Evolutionary conservation across 1,139 yeast genomes (phyloP), one percentile per base, ranked within the genome.

Genomic region (Arxiozyma slooffiae): DNA sequence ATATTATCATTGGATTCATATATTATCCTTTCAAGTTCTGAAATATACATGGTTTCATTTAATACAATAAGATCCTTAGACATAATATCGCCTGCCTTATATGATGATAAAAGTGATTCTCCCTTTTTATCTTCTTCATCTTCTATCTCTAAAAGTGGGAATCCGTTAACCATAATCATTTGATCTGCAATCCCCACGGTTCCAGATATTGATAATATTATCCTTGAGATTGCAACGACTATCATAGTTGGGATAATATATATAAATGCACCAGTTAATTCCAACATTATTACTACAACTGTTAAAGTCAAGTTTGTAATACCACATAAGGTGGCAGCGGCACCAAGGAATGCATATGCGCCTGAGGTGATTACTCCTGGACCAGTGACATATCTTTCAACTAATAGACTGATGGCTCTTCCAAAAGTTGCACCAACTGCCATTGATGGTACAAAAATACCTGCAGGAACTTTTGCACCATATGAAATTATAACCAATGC

Each of bases 391-490:
- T 85, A 85, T 44, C 61, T 52, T 18, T 74, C 72, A 37, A 82
- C 77, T 14, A 84, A 57, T 36, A 72, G 60, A 59, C 90, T 85
- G 18, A 85, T 81, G 0, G 94, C 82, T 52, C 97, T 75, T 3
- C 97, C 97, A 71, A 90, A 89, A 1, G 95, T 80, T 0, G 97
- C 96, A 7, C 97, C 97, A 1, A 92, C 86, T 0, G 97, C 96
- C 94, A 90, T 85, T 0, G 96, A 87, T 1, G 97, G 97, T 17
- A 90, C 96, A 69, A 90, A 90, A 11, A 90, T 89, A 20, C 97
- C 97, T 1, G 96, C 95, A 1, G 97, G 97, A 0, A 90, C 92
- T 63, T 84, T 87, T 57, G 89, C 80, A 2, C 97, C 97, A 64
- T 94, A 94, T 0, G 97, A 85, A 14, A 92, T 74, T 36, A 88